Base-by-base conservation (phyloP, 1,139 yeast genomes). In the Geotrichum macrosporum region DNA sequence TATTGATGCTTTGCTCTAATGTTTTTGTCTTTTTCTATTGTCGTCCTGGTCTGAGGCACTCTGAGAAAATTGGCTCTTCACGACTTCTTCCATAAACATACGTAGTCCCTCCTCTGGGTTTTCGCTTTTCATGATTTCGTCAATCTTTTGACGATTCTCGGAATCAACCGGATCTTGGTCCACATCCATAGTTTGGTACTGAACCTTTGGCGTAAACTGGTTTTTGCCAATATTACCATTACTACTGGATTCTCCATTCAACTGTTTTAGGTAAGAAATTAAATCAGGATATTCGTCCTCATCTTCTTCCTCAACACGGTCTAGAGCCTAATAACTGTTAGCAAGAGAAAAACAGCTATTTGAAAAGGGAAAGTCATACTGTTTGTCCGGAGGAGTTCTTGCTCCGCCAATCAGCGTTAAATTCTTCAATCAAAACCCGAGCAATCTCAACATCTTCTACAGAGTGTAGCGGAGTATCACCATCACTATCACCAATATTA, bases 391-490 rank as follows among this genome's bases (percentile, higher is more conserved):
- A 95, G 35, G 68, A 64, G 62, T 92, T 92, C 62, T 73, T 77
- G 41, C 77, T 58, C 41, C 67, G 76, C 63, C 71, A 73, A 64
- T 86, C 83, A 0, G 92, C 96, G 2, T 75, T 72, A 33, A 80
- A 72, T 47, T 79, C 77, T 57, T 79, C 84, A 1, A 92, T 72
- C 49, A 92, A 68, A 30, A 72, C 60, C 55, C 74, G 76, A 2
- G 95, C 96, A 1, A 80, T 74, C 1, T 64, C 69, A 0, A 76
- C 67, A 50, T 80, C 84, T 62, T 94, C 98, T 22, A 80, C 87
- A 55, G 88, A 94, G 63, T 92, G 97, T 53, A 92, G 71, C 0
- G 98, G 97, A 0, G 97, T 84, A 59, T 92, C 99, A 0, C 98
- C 97, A 57, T 94, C 98, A 27, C 70, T 70, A 58, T 92, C 99